phyloP scores from a whole-genome alignment of 768 basidiomycete species.

The Russula compacta region DNA sequence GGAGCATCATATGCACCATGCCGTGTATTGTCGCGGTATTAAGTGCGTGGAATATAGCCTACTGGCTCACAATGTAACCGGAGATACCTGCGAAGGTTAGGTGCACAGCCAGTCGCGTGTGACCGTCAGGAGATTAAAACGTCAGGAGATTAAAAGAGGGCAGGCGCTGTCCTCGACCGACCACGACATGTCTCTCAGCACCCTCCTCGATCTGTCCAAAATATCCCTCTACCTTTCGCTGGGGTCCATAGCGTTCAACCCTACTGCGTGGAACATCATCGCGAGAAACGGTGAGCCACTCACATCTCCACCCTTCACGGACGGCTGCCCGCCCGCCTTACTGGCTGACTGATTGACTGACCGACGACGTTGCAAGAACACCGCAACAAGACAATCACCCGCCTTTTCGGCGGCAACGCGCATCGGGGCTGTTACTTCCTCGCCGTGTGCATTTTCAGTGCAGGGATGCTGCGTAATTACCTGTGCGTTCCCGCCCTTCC shows the following conservation, averaged over 20 bases:
- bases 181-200: constrained; percentile 24
- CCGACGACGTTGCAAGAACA: constrained; percentile 41
- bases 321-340: neutral
- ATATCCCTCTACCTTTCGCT: constrained; percentile 56
- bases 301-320: neutral
- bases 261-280: constrained; percentile 91
- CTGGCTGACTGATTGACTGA: constrained; percentile 25
- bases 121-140: too few relatives aligned
- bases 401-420: constrained; percentile 66
- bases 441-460: constrained; percentile 72
- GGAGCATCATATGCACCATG: too few relatives aligned
- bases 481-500: constrained; percentile 44
- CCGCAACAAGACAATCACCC: constrained; percentile 80
- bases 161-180: neutral
- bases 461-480: constrained; percentile 78
- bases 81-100: too few relatives aligned
- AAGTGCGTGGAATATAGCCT: too few relatives aligned
- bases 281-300: constrained; percentile 72
- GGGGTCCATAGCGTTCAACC: constrained; percentile 76
- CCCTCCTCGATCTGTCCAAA: constrained; percentile 50
- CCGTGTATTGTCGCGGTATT: too few relatives aligned
- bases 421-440: constrained; percentile 80
- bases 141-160: too few relatives aligned
- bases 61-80: too few relatives aligned
- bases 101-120: too few relatives aligned